A percentile compares a stretch with the other conserved stretches of the same genome.
Evolutionary conservation across 2,329 filamentous ascomycete species (phyloP).

Genomic region (Gliomastix tumulicola): DNA sequence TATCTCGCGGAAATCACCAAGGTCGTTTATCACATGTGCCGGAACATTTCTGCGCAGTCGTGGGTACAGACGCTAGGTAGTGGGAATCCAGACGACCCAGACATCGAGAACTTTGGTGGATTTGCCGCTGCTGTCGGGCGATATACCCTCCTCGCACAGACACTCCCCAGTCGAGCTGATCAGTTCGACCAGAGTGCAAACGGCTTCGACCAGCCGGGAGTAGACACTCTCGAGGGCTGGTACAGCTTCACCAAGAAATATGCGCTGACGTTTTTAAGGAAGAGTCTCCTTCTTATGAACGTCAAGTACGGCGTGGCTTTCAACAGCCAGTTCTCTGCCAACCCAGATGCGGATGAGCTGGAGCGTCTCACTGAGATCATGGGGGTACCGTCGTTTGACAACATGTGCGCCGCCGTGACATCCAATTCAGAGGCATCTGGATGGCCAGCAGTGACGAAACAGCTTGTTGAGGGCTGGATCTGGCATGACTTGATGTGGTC

Average conservation of each 20-base stretch:
- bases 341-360: constrained; percentile 67
- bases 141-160: background rate
- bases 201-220: constrained; percentile 47
- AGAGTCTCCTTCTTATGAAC: constrained; percentile 75
- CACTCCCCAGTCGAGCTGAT: background rate
- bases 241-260: constrained; percentile 68
- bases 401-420: constrained; percentile 62
- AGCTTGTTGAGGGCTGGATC: constrained; percentile 64
- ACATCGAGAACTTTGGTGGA: constrained; percentile 45
- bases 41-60: constrained; percentile 41
- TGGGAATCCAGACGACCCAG: constrained; percentile 33
- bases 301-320: constrained; percentile 87
- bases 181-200: constrained; percentile 18
- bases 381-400: constrained; percentile 69
- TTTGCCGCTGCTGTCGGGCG: constrained; percentile 37
- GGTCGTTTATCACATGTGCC: constrained; percentile 55
- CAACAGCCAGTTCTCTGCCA: constrained; percentile 57
- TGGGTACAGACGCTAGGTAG: constrained; percentile 41
- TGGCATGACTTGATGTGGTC: constrained; percentile 48
- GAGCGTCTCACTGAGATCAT: constrained; percentile 73
- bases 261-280: constrained; percentile 83
- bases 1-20: constrained; percentile 90
- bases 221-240: constrained; percentile 46
- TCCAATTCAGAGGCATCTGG: constrained; percentile 33
- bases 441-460: constrained; percentile 33